Evolutionary conservation across 352 stramenopile genomes (phyloP), one percentile per base, ranked within the genome.

Genomic region (Globisporangium lucens): DNA sequence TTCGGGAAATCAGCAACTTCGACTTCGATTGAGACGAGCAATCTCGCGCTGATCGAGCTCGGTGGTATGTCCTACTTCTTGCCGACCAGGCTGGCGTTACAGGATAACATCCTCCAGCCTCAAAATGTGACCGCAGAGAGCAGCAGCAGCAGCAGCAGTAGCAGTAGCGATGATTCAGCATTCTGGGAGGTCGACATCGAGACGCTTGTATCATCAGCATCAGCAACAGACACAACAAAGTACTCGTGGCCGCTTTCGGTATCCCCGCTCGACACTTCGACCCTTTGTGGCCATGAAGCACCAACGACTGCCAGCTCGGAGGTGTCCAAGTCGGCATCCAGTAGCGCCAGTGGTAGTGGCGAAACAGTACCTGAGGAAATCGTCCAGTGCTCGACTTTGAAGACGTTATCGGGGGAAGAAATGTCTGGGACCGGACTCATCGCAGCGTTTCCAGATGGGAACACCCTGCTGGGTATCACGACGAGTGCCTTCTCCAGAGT

Each of bases 21-120:
- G 22, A 9, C 4, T 4, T 33, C 30, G 1, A 51, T 24, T 17
- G 61, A 38, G 3, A 7, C 51, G 15, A 66, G 29, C 49, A 24
- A 66, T n/a, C 61, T 66, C 4, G 61, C 49, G 12, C 61, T 66
- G 13, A 9, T 66, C 27, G 61, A 66, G 22, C 61, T 66, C 51
- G 35, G 36, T 2, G 61, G 33, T 2, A 66, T 66, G 61, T 59
- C 61, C 6, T 66, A 60, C 61, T 66, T 66, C 13, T 10, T 49
- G 49, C 61, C 61, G 24, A 49, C 51, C 7, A 27, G 49, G n/a
- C 49, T 66, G 10, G 61, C 24, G 8, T 36, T 27, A 20, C 17
- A 53, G 4, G 61, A 66, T 24, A 66, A 52, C 24, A 30, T 66
- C 24, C 22, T 47, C 4, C 55, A 61, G 30, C 55, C 55, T 3